These are phyloP conservation scores for Prinsepia uniflora DNA, from an alignment of 306 rosid species.

Conservation along the genomic window DNA sequence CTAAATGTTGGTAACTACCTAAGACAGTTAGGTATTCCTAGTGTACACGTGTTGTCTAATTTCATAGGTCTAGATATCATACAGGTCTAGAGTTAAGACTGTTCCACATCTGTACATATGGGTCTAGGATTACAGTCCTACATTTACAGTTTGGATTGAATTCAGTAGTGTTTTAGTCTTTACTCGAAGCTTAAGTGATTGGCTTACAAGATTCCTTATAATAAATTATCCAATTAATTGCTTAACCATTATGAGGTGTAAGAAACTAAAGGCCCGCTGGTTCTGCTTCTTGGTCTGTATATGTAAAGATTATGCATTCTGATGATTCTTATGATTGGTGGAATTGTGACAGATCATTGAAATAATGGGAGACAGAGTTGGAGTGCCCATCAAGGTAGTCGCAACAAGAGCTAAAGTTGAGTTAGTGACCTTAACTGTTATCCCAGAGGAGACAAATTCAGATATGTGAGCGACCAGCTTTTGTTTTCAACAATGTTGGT, in stretches of 20 bases:
- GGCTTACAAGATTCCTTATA: neutral
- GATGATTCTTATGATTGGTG: conserved; percentile 4
- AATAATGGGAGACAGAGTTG: conserved; percentile 67
- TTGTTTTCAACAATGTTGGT: neutral
- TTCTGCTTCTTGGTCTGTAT: no score
- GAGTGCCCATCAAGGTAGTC: conserved; percentile 54
- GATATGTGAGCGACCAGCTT: conserved; percentile 28
- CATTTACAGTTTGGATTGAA: neutral
- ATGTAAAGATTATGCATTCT: neutral
- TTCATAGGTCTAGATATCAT: no score
- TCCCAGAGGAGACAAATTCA: conserved; percentile 63
- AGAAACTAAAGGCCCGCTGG: no score
- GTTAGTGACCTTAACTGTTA: conserved; percentile 52
- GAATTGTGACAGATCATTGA: conserved; percentile 59
- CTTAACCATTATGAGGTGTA: no score
- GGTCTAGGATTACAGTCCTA: no score
- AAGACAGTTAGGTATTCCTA: no score
- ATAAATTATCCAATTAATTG: neutral
- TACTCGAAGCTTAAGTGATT: neutral
- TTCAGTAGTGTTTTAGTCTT: neutral
- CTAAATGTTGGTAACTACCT: no score
- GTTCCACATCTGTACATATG: no score
- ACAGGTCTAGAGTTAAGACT: no score
- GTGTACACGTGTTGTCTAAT: no score
- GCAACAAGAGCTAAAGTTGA: conserved; percentile 50